Conservation (phyloP, 768 basidiomycete species). For the Clavulina sp. region DNA sequence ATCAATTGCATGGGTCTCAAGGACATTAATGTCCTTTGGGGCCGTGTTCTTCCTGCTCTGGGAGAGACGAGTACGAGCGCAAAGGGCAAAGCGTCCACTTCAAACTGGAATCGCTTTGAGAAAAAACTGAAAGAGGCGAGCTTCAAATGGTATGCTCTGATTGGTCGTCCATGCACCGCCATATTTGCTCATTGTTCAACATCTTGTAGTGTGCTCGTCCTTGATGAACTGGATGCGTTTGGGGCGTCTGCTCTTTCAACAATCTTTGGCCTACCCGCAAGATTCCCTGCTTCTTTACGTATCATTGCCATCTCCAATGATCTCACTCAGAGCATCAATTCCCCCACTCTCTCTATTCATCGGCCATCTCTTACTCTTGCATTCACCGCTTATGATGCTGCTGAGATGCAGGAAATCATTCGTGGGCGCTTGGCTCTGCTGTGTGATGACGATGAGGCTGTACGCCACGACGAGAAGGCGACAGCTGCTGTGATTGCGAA, state of each 20-base stretch:
- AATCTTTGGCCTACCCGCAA: conserved; percentile 7
- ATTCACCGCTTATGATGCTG: conserved; percentile 10
- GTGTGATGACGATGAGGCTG: too few species aligned
- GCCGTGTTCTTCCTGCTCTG: conserved; percentile 7
- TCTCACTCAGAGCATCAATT: conserved; percentile 5
- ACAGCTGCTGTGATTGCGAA: background rate
- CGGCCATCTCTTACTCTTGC: conserved; percentile 7
- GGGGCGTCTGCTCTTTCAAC: conserved; percentile 4
- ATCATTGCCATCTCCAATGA: conserved; percentile 12
- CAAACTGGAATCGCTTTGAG: conserved; percentile 1
- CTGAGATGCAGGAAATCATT: conserved; percentile 9
- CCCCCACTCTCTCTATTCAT: background rate
- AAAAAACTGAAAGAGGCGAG: conserved; percentile 5
- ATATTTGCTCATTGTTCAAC: background rate
- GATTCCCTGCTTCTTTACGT: conserved; percentile 4
- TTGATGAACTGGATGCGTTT: conserved; percentile 10
- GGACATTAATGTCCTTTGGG: conserved; percentile 8
- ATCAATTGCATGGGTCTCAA: conserved; percentile 11
- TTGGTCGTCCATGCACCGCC: background rate
- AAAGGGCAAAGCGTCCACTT: conserved; percentile 4
- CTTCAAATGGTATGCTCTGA: conserved; percentile 8
- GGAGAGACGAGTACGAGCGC: conserved; percentile 4
- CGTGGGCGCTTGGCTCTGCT: conserved; percentile 7
- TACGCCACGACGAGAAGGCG: conserved; percentile 1
- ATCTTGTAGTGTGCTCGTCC: conserved; percentile 8